A percentile compares a stretch with the other conserved stretches of the same genome.
Conservation (phyloP, 768 basidiomycete genomes). For the Porpolomopsis calyptriformis region DNA sequence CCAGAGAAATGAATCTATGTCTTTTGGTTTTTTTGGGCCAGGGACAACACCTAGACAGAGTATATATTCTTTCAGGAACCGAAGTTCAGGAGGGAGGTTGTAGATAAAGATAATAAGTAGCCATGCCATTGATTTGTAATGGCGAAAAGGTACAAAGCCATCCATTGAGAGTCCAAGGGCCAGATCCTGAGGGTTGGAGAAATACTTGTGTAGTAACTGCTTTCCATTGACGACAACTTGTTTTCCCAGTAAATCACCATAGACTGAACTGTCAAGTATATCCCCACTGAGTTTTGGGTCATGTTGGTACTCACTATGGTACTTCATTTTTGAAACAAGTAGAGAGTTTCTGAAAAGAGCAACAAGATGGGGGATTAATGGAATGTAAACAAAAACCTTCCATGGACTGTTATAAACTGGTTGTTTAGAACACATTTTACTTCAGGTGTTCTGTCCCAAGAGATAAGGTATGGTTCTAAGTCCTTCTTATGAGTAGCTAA, state of each 20-base stretch:
- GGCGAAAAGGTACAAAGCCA: constrained; percentile 25
- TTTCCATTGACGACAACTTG: constrained; percentile 20
- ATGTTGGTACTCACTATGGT: constrained; percentile 8
- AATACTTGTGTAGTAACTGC: constrained; percentile 18
- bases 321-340: constrained; percentile 7
- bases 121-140: constrained; percentile 20
- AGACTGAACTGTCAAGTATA: constrained; percentile 24
- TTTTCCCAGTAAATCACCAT: constrained; percentile 14
- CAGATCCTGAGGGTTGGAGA: constrained; percentile 23
- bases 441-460: no score
- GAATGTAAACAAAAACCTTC: constrained; percentile 18
- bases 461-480: no score
- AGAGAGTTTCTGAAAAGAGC: constrained; percentile 12
- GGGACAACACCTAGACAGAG: constrained; percentile 32
- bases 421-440: no score
- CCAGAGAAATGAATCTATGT: constrained; percentile 27
- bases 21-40: constrained; percentile 28
- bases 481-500: no score
- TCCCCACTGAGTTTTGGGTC: constrained; percentile 18
- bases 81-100: constrained; percentile 32
- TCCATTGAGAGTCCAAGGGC: constrained; percentile 30
- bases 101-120: constrained; percentile 31
- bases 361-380: constrained; percentile 20
- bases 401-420: no score
- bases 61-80: constrained; percentile 20